Evolutionary conservation across 148 eudicot species (phyloP), one percentile per base, ranked within the genome.

Genomic region (Amaranthus cruentus): DNA sequence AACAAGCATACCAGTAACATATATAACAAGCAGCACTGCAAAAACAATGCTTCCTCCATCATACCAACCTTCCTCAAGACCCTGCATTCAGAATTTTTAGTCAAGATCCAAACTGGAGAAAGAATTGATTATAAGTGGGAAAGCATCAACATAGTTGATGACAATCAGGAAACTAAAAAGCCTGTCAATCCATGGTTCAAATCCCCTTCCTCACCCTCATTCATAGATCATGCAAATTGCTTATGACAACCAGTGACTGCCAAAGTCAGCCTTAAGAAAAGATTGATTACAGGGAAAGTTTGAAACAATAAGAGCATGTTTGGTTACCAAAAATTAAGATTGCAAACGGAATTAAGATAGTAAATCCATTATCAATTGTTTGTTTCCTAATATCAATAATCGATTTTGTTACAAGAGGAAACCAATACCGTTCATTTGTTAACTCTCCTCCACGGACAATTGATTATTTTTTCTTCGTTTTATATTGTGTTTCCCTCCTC

Each of bases 11-110:
- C 98, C 92, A 72, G 98, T 93, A 68, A 88, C 95, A 80, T 84
- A 47, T 58, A 93, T 88, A 57, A 93, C 98, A 71, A 93, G 92
- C 76, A 91, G 73, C 73, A 93, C 98, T 58, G 98, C 98, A 74
- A 93, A 86, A n/a, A 86, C 76, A 69, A 93, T 93, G 84, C 98
- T 91, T 81, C 95, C 97, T n/a, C 98, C 97, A 81, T 93, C 98
- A 75, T 88, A 87, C 98, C 98, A 93, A 73, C 98, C 97, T 77
- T 91, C 88, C 78, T 78, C 11, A 9, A 85, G 61, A 68, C 98
- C 97, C 98, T 93, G 74, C 52, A 49, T 52, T 54, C 73, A 72
- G 12, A 68, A 66, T 46, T 42, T 7, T 55, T n/a, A 69, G 5
- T 62, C 49, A 71, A 18, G 72, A 48, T 2, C 57, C 61, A 15